Percentiles rank a stretch among this genome's conserved stretches.
Evolutionary conservation across 2,329 filamentous ascomycete genomes (phyloP).

Genomic region (Lomentospora prolificans): DNA sequence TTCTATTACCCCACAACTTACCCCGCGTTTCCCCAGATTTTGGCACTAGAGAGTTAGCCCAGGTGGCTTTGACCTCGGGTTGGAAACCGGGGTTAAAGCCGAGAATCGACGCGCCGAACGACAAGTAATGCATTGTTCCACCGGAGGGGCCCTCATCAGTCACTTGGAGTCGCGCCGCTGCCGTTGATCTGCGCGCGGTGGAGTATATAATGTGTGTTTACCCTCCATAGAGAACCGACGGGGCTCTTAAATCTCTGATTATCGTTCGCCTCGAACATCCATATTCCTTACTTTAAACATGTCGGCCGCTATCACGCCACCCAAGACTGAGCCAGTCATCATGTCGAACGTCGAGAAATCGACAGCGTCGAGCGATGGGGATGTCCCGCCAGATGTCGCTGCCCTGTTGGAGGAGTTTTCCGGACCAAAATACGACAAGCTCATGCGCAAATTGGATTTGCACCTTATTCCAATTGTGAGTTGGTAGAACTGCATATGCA

Average conservation of each 20-base stretch:
- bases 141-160: neutral
- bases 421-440: constrained; percentile 43
- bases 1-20: constrained; percentile 1
- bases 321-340: constrained; percentile 2
- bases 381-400: constrained; percentile 5
- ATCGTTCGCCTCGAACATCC: neutral
- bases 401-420: constrained; percentile 5
- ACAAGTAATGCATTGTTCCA: neutral
- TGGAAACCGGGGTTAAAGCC: neutral
- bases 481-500: neutral
- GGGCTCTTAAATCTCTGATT: neutral
- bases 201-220: constrained; percentile 2
- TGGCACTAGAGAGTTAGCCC: neutral
- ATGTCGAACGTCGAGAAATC: constrained; percentile 4
- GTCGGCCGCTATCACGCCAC: neutral
- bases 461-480: constrained; percentile 47
- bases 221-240: neutral
- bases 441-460: constrained; percentile 52
- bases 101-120: neutral
- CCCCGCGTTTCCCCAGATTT: constrained; percentile 3
- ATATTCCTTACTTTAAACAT: neutral
- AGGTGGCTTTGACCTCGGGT: neutral
- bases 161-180: neutral
- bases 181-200: neutral
- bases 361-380: neutral